phyloP scores from a whole-genome alignment of 176 grass and related monocot species.

The Cenchrus purpureus region DNA sequence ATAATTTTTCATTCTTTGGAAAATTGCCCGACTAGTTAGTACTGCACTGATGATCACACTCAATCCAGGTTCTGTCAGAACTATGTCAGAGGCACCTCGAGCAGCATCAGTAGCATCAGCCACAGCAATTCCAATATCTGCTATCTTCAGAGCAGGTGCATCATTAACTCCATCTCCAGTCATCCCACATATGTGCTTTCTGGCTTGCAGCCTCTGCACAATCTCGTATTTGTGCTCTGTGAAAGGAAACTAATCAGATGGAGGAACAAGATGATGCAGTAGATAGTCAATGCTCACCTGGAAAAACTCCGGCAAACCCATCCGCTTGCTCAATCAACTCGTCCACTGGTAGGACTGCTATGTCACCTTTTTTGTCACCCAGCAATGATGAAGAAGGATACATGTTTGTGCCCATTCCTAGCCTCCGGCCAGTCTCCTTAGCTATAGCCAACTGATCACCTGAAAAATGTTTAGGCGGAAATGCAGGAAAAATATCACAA shows the following conservation, averaged over 20 bases:
- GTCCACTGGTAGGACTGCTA: constrained; percentile 55
- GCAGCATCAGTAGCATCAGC: constrained; percentile 72
- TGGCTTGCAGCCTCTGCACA: constrained; percentile 62
- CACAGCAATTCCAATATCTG: constrained; percentile 66
- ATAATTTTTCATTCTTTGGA: constrained; percentile 73
- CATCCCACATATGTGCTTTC: constrained; percentile 74
- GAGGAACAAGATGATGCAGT: constrained; percentile 7
- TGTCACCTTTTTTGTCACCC: constrained; percentile 55
- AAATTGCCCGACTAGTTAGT: constrained; percentile 62
- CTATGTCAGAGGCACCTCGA: constrained; percentile 65
- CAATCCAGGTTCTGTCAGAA: constrained; percentile 68
- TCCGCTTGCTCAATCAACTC: constrained; percentile 64
- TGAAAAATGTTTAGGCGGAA: constrained; percentile 32
- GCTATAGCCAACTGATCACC: constrained; percentile 75
- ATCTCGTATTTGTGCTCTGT: constrained; percentile 75
- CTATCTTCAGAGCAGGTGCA: constrained; percentile 65
- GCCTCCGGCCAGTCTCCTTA: constrained; percentile 66
- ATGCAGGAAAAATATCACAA: constrained; percentile 17
- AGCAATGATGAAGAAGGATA: constrained; percentile 68
- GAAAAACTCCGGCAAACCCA: constrained; percentile 69
- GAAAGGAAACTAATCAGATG: constrained; percentile 37
- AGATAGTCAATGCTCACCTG: constrained; percentile 46
- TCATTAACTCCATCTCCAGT: constrained; percentile 73
- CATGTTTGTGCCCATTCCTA: constrained; percentile 73
- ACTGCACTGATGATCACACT: constrained; percentile 74